Conservation (phyloP, 108 stramenopile species). For the Hondaea fermentalgiana region DNA sequence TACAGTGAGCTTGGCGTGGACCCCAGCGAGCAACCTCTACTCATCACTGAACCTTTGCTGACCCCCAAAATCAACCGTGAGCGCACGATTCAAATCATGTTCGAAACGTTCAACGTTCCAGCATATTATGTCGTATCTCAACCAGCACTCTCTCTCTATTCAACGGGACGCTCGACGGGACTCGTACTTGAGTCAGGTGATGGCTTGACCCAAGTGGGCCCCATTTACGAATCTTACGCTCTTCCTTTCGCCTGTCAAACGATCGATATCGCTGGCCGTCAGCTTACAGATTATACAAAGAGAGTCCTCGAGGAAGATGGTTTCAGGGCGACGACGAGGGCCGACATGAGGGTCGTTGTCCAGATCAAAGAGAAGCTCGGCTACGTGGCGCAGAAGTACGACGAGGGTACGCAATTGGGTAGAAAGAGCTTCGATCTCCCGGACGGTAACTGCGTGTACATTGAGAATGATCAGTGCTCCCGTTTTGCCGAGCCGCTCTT, state of each 20-base stretch:
- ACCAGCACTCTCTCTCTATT: conserved; percentile 72
- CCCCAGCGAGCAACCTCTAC: conserved; percentile 89
- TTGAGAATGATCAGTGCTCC: too few relatives aligned
- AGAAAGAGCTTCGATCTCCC: too few relatives aligned
- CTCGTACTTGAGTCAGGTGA: conserved; percentile 57
- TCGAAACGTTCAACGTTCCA: conserved; percentile 99
- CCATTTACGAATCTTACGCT: conserved; percentile 57
- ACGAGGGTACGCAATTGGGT: neutral
- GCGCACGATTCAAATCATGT: conserved; percentile 99
- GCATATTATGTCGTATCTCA: conserved; percentile 99
- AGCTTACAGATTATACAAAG: conserved; percentile 58
- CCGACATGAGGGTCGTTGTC: conserved; percentile 56
- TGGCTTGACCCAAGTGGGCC: conserved; percentile 56
- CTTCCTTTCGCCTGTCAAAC: conserved; percentile 52
- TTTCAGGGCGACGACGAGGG: conserved; percentile 56
- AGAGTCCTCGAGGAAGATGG: conserved; percentile 60
- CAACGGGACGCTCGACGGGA: conserved; percentile 57
- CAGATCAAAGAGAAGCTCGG: conserved; percentile 59
- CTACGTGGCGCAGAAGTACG: conserved; percentile 39
- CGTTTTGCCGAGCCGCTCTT: too few relatives aligned
- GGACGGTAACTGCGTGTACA: too few relatives aligned
- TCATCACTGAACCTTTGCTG: conserved; percentile 96
- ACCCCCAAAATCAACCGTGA: conserved; percentile 99
- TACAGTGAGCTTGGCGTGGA: conserved; percentile 71
- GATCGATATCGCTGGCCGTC: conserved; percentile 55